Base-by-base conservation (phyloP, 495 filamentous ascomycete species). In the Aspergillus kassunensis region DNA sequence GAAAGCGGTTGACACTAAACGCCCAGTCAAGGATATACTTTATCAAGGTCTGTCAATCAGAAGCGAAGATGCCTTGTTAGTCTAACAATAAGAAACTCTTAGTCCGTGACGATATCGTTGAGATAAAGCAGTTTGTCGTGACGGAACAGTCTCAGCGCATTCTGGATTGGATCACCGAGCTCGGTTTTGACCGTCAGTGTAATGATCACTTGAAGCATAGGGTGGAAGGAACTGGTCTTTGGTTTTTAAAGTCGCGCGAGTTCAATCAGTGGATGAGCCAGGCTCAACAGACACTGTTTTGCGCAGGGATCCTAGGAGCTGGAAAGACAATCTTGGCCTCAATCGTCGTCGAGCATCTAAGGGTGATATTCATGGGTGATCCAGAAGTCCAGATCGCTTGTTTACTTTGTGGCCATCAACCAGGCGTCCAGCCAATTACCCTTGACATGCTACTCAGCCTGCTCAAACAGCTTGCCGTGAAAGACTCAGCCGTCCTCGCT, bases 321-420 rank as follows among this genome's bases (percentile, higher is more conserved):
- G 71, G 71, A 2, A 76, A 76, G 56, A 73, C 73, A 15, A 66
- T 74, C 4, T 47, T 68, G 10, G 55, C 63, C 11, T 64, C 71
- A 6, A 64, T 64, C 27, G 60, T 76, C 2, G 52, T 75, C 8
- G 51, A 72, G 4, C 12, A 71, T 13, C 56, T 73, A 27, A 4
- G 9, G 24, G 9, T 4, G 9, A 27, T 27, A 27, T 4, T 9
- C 24, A 9, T 4, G 24, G 4, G 9, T 27, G 24, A 27, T 27
- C 24, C 24, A 4, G 24, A 4, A 27, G 24, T 27, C n/a, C n/a
- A n/a, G n/a, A n/a, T n/a, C n/a, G n/a, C n/a, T n/a, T n/a, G n/a
- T n/a, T n/a, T n/a, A n/a, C n/a, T 35, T n/a, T 35, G 33, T 13
- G n/a, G 33, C n/a, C 30, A 44, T 30, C 42, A 44, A 30, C 21